phyloP scores from a whole-genome alignment of 441 rosid genomes.

The Manihot esculenta region DNA sequence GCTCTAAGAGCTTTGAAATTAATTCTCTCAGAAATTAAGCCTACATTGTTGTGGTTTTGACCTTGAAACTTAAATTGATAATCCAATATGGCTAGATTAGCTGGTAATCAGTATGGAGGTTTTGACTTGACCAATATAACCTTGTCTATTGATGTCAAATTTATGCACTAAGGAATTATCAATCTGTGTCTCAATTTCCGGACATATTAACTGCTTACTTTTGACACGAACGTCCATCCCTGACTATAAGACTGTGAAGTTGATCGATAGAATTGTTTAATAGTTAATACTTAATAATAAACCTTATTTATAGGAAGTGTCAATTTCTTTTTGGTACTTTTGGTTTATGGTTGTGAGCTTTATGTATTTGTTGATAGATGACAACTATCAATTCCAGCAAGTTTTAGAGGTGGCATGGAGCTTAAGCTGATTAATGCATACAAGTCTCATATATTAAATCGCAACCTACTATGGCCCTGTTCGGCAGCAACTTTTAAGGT shows the following conservation, averaged over 20 bases:
- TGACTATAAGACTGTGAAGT: neutral
- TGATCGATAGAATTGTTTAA: neutral
- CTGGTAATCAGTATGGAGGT: neutral
- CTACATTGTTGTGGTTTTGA: neutral
- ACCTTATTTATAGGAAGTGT: neutral
- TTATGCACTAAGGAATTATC: neutral
- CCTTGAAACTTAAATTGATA: too few species aligned
- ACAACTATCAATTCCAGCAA: neutral
- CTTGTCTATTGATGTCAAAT: neutral
- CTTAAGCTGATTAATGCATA: neutral
- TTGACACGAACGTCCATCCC: neutral
- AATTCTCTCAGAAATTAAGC: neutral
- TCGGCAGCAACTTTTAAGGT: too few species aligned
- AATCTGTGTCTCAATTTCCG: neutral
- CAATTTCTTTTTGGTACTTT: neutral
- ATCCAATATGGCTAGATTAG: neutral
- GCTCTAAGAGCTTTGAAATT: neutral
- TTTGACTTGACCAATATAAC: neutral
- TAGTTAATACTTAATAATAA: too few species aligned
- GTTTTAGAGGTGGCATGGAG: neutral
- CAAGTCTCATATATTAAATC: neutral
- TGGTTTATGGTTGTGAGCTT: too few species aligned
- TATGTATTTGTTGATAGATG: neutral
- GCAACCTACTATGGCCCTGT: too few species aligned
- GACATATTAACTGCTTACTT: neutral